Conservation (phyloP, 2,329 filamentous ascomycete species). For the Emericellopsis cladophorae region DNA sequence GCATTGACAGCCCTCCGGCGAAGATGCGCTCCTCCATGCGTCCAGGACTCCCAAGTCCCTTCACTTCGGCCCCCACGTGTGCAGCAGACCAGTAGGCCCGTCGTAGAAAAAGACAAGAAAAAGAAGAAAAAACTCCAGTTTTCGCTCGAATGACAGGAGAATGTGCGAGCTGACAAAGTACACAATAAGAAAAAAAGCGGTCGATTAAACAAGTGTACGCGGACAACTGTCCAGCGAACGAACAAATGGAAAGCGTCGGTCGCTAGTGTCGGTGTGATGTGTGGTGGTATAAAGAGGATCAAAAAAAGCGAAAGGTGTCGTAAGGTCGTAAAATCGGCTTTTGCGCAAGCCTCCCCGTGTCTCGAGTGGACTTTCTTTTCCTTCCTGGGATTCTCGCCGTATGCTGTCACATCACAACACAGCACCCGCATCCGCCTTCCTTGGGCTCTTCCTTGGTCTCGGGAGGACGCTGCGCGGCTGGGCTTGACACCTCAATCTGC, state of each 20-base stretch:
- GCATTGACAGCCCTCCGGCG: no score
- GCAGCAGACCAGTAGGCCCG: no score
- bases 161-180: neutral
- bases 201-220: neutral
- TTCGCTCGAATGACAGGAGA: no score
- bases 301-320: conserved; percentile 1
- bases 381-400: neutral
- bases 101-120: no score
- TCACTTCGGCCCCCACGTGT: neutral
- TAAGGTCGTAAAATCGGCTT: conserved; percentile 2
- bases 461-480: conserved; percentile 3
- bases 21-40: neutral
- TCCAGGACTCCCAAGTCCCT: neutral
- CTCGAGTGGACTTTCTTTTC: no score
- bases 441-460: conserved; percentile 15
- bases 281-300: neutral
- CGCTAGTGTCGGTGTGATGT: neutral
- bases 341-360: neutral
- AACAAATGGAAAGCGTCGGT: neutral
- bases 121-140: no score
- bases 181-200: neutral
- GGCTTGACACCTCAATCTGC: conserved; percentile 9
- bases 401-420: conserved; percentile 31
- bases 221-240: neutral
- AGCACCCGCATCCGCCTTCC: conserved; percentile 34